Evolutionary conservation across 129 eudicot species (phyloP).

Genomic region (Helichrysum umbraculigerum): DNA sequence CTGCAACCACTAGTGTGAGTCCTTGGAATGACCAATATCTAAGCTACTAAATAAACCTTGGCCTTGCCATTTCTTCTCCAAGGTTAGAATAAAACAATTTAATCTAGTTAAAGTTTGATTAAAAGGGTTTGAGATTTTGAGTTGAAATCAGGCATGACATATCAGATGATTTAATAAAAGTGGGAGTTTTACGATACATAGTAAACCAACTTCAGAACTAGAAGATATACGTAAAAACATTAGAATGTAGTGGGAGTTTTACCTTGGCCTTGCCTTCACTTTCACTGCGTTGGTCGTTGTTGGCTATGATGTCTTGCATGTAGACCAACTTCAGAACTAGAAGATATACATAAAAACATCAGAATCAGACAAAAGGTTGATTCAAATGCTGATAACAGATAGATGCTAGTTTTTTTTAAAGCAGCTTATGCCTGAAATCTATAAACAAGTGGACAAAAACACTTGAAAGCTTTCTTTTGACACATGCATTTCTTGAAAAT

Average conservation of each 20-base stretch:
- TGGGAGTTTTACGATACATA: too few relatives aligned
- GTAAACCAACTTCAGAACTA: too few relatives aligned
- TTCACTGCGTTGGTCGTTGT: not conserved
- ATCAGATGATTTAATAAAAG: too few relatives aligned
- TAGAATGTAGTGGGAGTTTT: too few relatives aligned
- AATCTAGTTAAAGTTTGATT: not conserved
- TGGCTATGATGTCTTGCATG: not conserved
- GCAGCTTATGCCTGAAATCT: not conserved
- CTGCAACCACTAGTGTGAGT: not conserved
- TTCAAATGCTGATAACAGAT: not conserved
- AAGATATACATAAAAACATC: not conserved
- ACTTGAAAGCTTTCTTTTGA: not conserved
- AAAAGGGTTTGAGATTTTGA: not conserved
- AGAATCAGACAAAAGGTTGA: constrained; percentile 5
- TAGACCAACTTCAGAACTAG: constrained; percentile 2
- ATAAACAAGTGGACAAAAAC: not conserved
- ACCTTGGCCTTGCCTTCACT: not conserved
- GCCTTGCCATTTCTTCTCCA: not conserved
- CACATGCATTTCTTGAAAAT: not conserved
- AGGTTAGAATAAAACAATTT: not conserved
- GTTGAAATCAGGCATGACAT: too few relatives aligned
- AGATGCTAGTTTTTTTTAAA: not conserved
- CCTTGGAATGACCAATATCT: not conserved
- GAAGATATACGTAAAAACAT: too few relatives aligned
- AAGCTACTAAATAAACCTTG: not conserved